Percentiles rank a stretch among this genome's conserved stretches.
Conservation (phyloP, 257 asterid species). For the Lantana camara region DNA sequence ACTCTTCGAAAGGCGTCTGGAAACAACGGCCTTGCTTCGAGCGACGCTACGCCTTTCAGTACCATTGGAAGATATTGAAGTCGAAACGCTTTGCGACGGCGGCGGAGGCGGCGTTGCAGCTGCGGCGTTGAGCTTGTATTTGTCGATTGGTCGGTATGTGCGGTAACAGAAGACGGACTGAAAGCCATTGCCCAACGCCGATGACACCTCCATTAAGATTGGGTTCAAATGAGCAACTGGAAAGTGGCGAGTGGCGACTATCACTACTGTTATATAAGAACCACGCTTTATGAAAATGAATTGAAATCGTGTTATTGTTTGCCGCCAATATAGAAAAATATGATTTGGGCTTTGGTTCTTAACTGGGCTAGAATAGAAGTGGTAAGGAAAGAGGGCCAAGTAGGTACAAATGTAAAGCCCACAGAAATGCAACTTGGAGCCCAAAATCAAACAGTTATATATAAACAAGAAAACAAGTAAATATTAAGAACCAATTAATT, state of each 20-base stretch:
- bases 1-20: slow-evolving; percentile 27
- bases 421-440: too few relatives aligned
- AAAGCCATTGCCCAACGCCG: slow-evolving; percentile 32
- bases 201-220: slow-evolving; percentile 36
- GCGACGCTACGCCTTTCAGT: slow-evolving; percentile 27
- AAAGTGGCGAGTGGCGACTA: neutral
- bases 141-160: slow-evolving; percentile 32
- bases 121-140: slow-evolving; percentile 25
- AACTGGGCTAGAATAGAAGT: too few relatives aligned
- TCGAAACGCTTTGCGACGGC: slow-evolving; percentile 31
- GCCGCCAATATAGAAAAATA: too few relatives aligned
- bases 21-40: slow-evolving; percentile 31
- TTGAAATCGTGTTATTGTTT: too few relatives aligned
- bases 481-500: too few relatives aligned
- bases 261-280: neutral
- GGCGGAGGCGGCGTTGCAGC: slow-evolving; percentile 23
- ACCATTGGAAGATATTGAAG: slow-evolving; percentile 21
- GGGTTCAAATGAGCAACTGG: slow-evolving; percentile 11
- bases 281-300: too few relatives aligned
- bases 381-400: too few relatives aligned
- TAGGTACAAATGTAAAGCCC: too few relatives aligned
- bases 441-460: too few relatives aligned
- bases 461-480: too few relatives aligned
- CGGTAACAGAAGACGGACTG: slow-evolving; percentile 30
- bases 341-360: too few relatives aligned